Base-by-base conservation (phyloP, 805 yeast species). In the Lachancea sp. region DNA sequence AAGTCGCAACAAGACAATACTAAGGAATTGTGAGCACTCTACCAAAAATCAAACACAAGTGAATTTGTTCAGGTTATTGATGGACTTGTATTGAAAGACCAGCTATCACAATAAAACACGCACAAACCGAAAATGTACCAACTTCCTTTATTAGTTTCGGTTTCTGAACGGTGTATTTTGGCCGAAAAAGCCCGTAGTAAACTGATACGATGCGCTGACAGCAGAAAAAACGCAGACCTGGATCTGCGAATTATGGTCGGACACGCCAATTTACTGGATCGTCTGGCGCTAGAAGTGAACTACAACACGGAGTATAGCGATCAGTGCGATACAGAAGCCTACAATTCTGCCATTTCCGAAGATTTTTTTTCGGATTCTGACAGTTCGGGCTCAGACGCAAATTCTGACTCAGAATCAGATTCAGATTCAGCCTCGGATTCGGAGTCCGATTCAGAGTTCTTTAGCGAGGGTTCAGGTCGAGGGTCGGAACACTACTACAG, bases 191-290 rank as follows among this genome's bases (percentile, higher is more conserved):
- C 55, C 3, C 48, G 55, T 12, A 33, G 45, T 3, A 58, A 58
- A 35, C 48, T 58, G 9, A 28, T 48, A 22, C 31, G 22, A 4
- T 50, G 55, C 36, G 58, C 55, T 2, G 40, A 40, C 18, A 25
- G 42, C 4, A 46, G 35, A 22, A 35, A 40, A 24, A 53, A 47
- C 34, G 47, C 43, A 33, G 59, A 57, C 21, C 46, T 46, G 25
- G 49, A 61, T 19, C 40, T 60, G 17, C 42, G 65, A 19, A 48
- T 53, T 5, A 37, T 61, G 12, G 61, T 61, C 1, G 64, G 61
- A 3, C 65, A 61, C 41, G 64, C 65, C 1, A 58, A 60, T 43
- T 37, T 61, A 29, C 42, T 60, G 22, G 65, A 61, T 39, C 49
- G 48, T 16, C 20, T 36, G 39, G 33, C 60, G 7, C 50, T 55